phyloP scores from a whole-genome alignment of 495 filamentous ascomycete species.

The Aspergillus ostianus region DNA sequence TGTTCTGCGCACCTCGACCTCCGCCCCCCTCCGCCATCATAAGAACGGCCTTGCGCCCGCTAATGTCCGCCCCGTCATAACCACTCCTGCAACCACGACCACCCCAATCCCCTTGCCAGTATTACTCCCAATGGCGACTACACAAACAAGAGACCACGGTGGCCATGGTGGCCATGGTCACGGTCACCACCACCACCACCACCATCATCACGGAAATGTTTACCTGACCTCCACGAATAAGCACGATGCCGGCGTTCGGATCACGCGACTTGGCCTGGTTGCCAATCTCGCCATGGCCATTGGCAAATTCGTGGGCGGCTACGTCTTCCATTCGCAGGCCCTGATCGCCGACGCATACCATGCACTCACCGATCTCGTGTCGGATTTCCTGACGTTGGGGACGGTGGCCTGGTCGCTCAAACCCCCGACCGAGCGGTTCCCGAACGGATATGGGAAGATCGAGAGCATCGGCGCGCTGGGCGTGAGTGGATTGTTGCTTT shows the following conservation, averaged over 20 bases:
- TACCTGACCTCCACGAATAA: constrained; percentile 88
- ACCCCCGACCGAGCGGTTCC: constrained; percentile 77
- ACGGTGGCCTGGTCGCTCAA: constrained; percentile 90
- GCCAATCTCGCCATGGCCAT: constrained; percentile 94
- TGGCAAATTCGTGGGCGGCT: constrained; percentile 87
- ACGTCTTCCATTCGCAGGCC: constrained; percentile 88
- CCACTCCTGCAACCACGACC: constrained; percentile 13
- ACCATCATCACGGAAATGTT: constrained; percentile 82
- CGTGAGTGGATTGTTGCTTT: constrained; percentile 83
- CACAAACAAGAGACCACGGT: constrained; percentile 40
- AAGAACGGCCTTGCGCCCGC: constrained; percentile 15
- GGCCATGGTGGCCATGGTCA: constrained; percentile 32
- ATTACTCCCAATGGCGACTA: constrained; percentile 12
- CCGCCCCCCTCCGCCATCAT: background rate
- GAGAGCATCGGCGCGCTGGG: constrained; percentile 92
- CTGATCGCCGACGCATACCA: constrained; percentile 95
- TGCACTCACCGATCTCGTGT: constrained; percentile 89
- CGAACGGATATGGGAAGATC: constrained; percentile 92
- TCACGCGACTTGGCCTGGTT: constrained; percentile 87
- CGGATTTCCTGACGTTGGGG: constrained; percentile 87
- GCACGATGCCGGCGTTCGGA: constrained; percentile 89
- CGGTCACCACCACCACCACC: constrained; percentile 49
- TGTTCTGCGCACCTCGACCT: constrained; percentile 25
- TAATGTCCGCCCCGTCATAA: constrained; percentile 13
- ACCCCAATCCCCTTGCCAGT: constrained; percentile 21